Conservation (phyloP, 371 early-diverging fungal species). For the Synchytrium microbalum region DNA sequence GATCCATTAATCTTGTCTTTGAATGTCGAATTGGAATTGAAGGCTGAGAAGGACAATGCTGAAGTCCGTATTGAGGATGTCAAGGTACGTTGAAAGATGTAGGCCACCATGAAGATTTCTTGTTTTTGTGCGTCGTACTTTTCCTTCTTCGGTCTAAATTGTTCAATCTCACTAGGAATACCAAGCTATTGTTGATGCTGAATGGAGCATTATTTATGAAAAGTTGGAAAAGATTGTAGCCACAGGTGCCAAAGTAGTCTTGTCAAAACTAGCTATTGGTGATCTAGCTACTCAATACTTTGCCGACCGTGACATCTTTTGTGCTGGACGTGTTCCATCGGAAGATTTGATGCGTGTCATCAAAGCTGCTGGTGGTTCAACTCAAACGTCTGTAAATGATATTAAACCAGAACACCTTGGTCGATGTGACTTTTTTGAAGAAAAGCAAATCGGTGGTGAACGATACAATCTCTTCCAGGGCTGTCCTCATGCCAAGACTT, state of each 20-base stretch:
- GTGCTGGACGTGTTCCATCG: conserved; percentile 96
- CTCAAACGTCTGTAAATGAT: conserved; percentile 89
- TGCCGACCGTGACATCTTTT: conserved; percentile 99
- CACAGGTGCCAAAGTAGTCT: conserved; percentile 98
- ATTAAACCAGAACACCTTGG: conserved; percentile 78
- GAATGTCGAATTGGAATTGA: conserved; percentile 99
- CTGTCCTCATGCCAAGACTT: conserved; percentile 84
- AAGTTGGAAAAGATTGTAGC: conserved; percentile 96
- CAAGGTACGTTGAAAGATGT: conserved; percentile 34
- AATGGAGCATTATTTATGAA: conserved; percentile 98
- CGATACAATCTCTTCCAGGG: conserved; percentile 97
- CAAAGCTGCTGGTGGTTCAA: conserved; percentile 90
- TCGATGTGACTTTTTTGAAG: conserved; percentile 90
- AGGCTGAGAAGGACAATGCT: conserved; percentile 99
- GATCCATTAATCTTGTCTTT: conserved; percentile 92
- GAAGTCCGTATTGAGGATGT: conserved; percentile 97
- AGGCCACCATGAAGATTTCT: conserved; percentile 6
- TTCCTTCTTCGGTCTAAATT: conserved; percentile 3
- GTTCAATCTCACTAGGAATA: conserved; percentile 62
- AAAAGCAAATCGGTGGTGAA: conserved; percentile 95
- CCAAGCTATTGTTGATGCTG: conserved; percentile 99
- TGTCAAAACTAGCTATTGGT: conserved; percentile 98
- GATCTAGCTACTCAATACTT: conserved; percentile 99
- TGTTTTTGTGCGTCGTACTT: conserved; percentile 7
- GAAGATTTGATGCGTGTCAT: conserved; percentile 92